These are phyloP conservation scores for Quercus bicolor DNA, from an alignment of 306 rosid genomes.

Conservation along the genomic window DNA sequence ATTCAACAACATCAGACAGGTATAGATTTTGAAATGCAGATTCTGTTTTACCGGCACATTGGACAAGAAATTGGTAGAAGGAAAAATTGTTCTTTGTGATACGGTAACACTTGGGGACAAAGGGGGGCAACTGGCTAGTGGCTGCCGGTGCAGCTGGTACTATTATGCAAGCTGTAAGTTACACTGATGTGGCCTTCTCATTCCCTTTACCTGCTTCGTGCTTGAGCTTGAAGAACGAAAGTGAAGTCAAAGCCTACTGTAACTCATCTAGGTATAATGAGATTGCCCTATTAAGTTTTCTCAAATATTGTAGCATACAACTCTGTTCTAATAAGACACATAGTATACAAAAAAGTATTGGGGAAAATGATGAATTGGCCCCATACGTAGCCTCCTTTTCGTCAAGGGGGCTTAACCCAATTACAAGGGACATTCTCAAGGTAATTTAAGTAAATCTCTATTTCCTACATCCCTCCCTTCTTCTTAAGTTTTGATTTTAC, in stretches of 20 bases:
- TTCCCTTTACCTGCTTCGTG: constrained; percentile 24
- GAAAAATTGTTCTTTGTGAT: constrained; percentile 41
- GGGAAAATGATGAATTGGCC: no score
- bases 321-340: no score
- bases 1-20: no score
- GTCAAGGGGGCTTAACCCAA: no score
- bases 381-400: no score
- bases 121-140: neutral
- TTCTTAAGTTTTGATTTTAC: no score
- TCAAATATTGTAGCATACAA: no score
- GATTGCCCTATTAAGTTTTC: no score
- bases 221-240: neutral
- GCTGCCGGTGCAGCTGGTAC: constrained; percentile 16
- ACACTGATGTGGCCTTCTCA: rapidly evolving
- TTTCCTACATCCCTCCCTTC: no score
- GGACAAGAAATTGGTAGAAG: constrained; percentile 14
- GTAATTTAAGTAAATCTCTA: no score
- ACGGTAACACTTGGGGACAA: neutral
- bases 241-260: neutral
- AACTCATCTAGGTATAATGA: constrained; percentile 14
- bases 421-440: no score
- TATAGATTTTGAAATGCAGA: neutral
- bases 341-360: no score
- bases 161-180: neutral
- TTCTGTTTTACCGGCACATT: neutral